phyloP scores from a whole-genome alignment of 2,329 filamentous ascomycete species.

The Fusarium sp. region DNA sequence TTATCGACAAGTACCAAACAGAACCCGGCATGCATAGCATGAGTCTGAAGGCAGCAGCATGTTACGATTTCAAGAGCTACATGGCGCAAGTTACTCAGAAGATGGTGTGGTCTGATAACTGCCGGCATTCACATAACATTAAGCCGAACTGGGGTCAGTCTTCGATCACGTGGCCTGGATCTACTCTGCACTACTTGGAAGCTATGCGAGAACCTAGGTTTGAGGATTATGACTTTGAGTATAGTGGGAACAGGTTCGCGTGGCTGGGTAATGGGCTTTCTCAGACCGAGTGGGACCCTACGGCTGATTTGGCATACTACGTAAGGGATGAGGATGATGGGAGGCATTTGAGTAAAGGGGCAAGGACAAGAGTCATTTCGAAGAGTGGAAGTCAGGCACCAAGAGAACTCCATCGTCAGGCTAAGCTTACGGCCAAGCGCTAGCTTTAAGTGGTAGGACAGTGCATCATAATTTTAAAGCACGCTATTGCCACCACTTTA shows the following conservation, averaged over 20 bases:
- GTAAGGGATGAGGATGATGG: conserved; percentile 14
- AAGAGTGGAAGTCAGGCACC: conserved; percentile 7
- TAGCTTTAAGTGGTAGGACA: rapidly evolving
- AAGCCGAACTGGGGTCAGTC: conserved; percentile 22
- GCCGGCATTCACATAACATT: conserved; percentile 21
- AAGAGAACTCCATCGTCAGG: conserved; percentile 13
- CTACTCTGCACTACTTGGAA: conserved; percentile 19
- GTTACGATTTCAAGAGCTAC: conserved; percentile 17
- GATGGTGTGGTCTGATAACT: conserved; percentile 26
- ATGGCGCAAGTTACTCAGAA: conserved; percentile 14
- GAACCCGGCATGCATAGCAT: conserved; percentile 7
- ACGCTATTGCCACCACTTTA: neutral
- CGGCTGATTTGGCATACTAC: conserved; percentile 26
- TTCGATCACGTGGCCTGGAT: conserved; percentile 24
- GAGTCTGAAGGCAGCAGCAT: conserved; percentile 11
- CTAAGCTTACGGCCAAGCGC: neutral
- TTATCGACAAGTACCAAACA: conserved; percentile 29
- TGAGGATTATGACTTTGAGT: conserved; percentile 18
- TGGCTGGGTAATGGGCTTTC: conserved; percentile 16
- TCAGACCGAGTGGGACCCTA: conserved; percentile 24
- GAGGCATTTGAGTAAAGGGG: conserved; percentile 3
- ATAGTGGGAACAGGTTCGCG: conserved; percentile 1
- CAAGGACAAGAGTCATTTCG: neutral
- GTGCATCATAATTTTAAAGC: too few species aligned
- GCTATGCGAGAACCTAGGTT: conserved; percentile 13